A percentile compares a stretch with the other conserved stretches of the same genome.
These are phyloP conservation scores for Citrullus mucosospermus DNA, from an alignment of 306 rosid species.

Conservation along the genomic window DNA sequence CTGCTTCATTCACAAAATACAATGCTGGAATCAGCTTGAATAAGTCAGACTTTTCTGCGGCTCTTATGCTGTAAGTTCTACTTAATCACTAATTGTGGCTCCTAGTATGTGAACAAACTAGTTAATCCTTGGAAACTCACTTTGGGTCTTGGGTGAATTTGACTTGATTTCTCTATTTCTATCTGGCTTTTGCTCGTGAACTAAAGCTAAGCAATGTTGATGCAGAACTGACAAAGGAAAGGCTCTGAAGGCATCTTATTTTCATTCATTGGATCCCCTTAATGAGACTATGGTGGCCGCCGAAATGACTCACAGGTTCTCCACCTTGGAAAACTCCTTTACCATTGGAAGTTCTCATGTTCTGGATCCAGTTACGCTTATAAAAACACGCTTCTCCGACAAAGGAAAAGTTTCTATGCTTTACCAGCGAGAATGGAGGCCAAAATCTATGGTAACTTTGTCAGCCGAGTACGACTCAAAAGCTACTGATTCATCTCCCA, in stretches of 20 bases:
- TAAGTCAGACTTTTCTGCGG: constrained; percentile 63
- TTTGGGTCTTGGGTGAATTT: neutral
- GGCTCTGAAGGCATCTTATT: constrained; percentile 65
- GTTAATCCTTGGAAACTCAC: neutral
- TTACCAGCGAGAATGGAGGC: constrained; percentile 87
- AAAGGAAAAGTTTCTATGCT: constrained; percentile 65
- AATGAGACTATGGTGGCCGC: constrained; percentile 65
- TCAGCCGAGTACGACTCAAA: constrained; percentile 73
- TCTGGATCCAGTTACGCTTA: constrained; percentile 37
- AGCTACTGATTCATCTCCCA: constrained; percentile 45
- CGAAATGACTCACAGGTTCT: constrained; percentile 57
- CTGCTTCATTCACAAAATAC: constrained; percentile 78
- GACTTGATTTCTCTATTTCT: neutral
- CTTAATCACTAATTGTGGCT: constrained; percentile 2
- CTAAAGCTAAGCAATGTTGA: neutral
- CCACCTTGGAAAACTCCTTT: constrained; percentile 51
- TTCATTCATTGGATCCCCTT: constrained; percentile 53
- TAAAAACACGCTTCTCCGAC: constrained; percentile 63
- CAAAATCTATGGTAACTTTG: constrained; percentile 62
- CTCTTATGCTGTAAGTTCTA: constrained; percentile 58
- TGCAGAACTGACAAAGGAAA: constrained; percentile 81
- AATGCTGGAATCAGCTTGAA: constrained; percentile 74
- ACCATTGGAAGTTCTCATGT: constrained; percentile 67
- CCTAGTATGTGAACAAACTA: neutral
- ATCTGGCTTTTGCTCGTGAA: neutral